Base-by-base conservation (phyloP, 2,329 filamentous ascomycete genomes). In the Eutypa lata region DNA sequence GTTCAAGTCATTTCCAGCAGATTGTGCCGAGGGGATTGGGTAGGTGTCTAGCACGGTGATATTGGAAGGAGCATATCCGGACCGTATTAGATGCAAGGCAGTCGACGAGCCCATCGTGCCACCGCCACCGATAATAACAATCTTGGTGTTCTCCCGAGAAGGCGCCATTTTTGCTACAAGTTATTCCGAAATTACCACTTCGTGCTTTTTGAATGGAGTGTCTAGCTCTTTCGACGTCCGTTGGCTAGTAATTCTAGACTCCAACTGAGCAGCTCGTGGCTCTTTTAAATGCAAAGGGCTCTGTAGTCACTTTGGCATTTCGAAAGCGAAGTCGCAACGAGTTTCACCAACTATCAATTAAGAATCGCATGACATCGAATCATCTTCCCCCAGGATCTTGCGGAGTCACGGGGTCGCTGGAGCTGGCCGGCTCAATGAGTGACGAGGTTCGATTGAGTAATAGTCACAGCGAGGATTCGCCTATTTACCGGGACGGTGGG, bases 21-120 rank as follows among this genome's bases (percentile, higher is more conserved):
- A 76, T 48, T 76, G 73, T 1, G 72, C 64, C 0, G 75, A 77
- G 0, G 75, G 75, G n/a, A 76, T 71, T 2, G 71, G 67, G 57
- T 74, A 77, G 2, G 70, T 68, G 53, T 78, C 75, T 3, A 77
- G 70, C 10, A 78, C 73, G 2, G 73, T 77, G 49, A 78, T 71
- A 49, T 78, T 75, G 16, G 62, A 54, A 1, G 69, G 66, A 0
- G 71, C 71, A 57, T 77, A 77, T 6, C 75, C 75, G 3, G 63
- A 59, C 8, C 74, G 67, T 35, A 72, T 47, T 1, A 78, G 71
- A 59, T 78, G 75, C 16, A 77, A 63, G 3, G 75, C 75, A 0
- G 76, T 78, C 7, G 75, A 77, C 2, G 74, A 70, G 13, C 76
- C 75, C 53, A 75, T 72, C 6, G 74, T 75, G 43, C 75, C 75